phyloP scores from a whole-genome alignment of 257 asterid species.

The Ballota nigra region DNA sequence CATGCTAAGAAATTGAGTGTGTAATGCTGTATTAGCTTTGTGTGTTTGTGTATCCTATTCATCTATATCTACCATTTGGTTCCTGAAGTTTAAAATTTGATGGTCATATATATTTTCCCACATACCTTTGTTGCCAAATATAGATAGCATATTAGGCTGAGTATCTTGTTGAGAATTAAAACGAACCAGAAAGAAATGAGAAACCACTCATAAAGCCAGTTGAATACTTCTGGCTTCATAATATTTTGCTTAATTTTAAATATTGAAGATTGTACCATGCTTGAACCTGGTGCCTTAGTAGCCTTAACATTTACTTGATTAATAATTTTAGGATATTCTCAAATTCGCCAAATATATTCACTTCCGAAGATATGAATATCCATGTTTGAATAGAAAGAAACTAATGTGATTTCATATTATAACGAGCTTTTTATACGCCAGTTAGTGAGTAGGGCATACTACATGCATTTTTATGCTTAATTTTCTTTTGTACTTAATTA shows the following conservation, averaged over 20 bases:
- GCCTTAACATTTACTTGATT: not conserved
- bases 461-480: not conserved
- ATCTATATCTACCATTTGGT: not conserved
- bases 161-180: not conserved
- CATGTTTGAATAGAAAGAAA: not conserved
- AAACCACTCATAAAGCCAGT: not conserved
- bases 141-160: slow-evolving; percentile 1
- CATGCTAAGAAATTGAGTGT: not conserved
- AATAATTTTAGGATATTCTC: not conserved
- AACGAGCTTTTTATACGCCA: not conserved
- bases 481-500: not conserved
- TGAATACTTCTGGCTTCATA: not conserved
- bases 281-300: not conserved
- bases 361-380: not conserved
- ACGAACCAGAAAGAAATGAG: not conserved
- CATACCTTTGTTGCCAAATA: not conserved
- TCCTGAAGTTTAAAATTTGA: not conserved
- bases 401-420: not conserved
- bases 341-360: not conserved
- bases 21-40: not conserved
- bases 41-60: not conserved
- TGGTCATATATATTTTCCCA: not conserved
- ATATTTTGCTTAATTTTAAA: not conserved
- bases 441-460: not conserved
- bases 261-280: not conserved